A percentile compares a stretch with the other conserved stretches of the same genome.
Conservation (phyloP, 192 early-diverging fungal genomes). For the Rhizophagus sp. region DNA sequence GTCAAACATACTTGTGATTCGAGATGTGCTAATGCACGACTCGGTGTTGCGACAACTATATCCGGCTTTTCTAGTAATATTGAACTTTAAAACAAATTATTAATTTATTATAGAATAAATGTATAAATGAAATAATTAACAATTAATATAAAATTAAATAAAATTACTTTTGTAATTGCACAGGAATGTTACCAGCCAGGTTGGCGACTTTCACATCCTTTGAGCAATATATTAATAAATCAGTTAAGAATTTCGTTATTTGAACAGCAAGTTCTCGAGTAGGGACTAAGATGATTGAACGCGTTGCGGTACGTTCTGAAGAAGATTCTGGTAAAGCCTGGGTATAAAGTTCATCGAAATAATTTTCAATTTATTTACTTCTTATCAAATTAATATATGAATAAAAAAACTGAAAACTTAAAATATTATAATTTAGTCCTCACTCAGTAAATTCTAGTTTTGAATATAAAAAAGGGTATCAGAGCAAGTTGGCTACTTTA, state of each 20-base stretch:
- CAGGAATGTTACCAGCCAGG: slow-evolving; percentile 56
- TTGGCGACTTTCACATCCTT: slow-evolving; percentile 64
- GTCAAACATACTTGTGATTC: slow-evolving; percentile 50
- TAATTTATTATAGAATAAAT: not conserved
- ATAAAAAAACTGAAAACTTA: too few relatives aligned
- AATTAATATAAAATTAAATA: not conserved
- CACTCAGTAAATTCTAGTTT: not conserved
- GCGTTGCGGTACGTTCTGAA: slow-evolving; percentile 39
- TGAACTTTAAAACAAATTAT: slow-evolving; percentile 52
- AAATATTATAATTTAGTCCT: not conserved
- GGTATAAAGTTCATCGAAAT: not conserved
- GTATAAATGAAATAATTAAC: not conserved
- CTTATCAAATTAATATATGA: not conserved
- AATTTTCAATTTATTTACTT: not conserved
- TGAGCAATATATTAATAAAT: slow-evolving; percentile 76
- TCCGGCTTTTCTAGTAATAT: slow-evolving; percentile 82
- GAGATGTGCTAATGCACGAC: slow-evolving; percentile 76
- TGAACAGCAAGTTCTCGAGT: slow-evolving; percentile 96
- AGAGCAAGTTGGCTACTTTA: not conserved
- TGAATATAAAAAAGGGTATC: not conserved
- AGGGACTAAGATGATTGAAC: slow-evolving; percentile 85
- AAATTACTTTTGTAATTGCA: slow-evolving; percentile 58
- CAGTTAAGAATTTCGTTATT: slow-evolving; percentile 74
- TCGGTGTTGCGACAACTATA: slow-evolving; percentile 88
- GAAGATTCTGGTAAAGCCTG: slow-evolving; percentile 42